Base-by-base conservation (phyloP, 768 basidiomycete species). In the Phylloporus arenicola region DNA sequence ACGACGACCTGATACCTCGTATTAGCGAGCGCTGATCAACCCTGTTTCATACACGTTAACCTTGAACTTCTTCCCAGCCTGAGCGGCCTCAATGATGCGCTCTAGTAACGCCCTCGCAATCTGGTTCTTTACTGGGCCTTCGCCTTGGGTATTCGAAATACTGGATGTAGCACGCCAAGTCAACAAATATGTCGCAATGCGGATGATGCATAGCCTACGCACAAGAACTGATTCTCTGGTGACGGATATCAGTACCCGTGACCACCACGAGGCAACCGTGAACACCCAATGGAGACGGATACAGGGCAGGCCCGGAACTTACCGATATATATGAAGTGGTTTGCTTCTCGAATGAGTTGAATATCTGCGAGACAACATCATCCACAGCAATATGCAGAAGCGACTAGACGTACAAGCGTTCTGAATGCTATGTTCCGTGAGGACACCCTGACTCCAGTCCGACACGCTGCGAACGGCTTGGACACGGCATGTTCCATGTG, bases 401-500 rank as follows among this genome's bases (percentile, higher is more conserved):
- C 31, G 17, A 48, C 7, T 4, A 43, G 7, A 79, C 86, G 64
- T 61, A 90, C 89, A 92, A 42, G 95, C 94, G 58, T 92, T 87
- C 70, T 96, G 94, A 52, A 98, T 92, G 67, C 89, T 92, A 51
- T 82, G 80, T 67, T 97, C 95, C 4, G 81, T 86, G 56, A 94
- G 73, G 31, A 93, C 88, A 3, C 94, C 95, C 59, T 92, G 90
- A 60, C 85, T 88, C 95, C 95, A 99, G 68, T 97, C 95, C 2
- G 77, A 83, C 19, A 93, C 88, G 53, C 87, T 90, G 47, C 95
- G 80, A 38, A 91, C 77, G 14, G 79, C 91, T 72, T 97, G 92
- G 16, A 92, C 85, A 30, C 73, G 73, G 61, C 84, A 86, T 8
- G 74, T 75, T 2, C 78, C 78, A 27, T 77, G 72, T 0, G 75